These are phyloP conservation scores for Mucor mucedo DNA, from an alignment of 371 early-diverging fungal genomes.

Conservation along the genomic window DNA sequence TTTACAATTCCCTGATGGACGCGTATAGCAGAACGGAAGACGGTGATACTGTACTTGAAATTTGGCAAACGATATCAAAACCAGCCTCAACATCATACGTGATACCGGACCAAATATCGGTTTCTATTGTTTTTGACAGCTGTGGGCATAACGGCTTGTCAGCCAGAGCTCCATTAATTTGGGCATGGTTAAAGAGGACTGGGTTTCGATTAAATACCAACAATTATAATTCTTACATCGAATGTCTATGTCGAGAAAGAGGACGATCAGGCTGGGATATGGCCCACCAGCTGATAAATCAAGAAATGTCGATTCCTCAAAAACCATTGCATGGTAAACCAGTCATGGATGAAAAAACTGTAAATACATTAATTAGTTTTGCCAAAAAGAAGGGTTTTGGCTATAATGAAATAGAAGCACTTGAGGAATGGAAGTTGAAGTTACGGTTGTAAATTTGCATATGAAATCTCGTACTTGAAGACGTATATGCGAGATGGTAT, in stretches of 20 bases:
- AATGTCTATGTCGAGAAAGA: constrained; percentile 44
- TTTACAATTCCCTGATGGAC: constrained; percentile 44
- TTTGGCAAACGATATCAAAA: constrained; percentile 37
- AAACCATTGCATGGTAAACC: constrained; percentile 3
- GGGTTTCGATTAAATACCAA: constrained; percentile 40
- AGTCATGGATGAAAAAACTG: constrained; percentile 41
- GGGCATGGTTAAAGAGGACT: constrained; percentile 30
- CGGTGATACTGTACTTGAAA: constrained; percentile 31
- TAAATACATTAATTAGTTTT: constrained; percentile 50
- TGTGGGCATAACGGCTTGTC: constrained; percentile 39
- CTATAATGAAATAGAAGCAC: constrained; percentile 22
- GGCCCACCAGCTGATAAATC: constrained; percentile 25
- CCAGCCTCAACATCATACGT: background rate
- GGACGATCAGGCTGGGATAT: constrained; percentile 39
- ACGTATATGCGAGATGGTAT: too few species aligned
- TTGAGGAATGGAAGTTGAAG: constrained; percentile 28
- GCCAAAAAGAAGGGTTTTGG: constrained; percentile 39
- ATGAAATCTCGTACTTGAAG: too few species aligned
- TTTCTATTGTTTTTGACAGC: constrained; percentile 38
- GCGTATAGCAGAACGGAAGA: constrained; percentile 39
- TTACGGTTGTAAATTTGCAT: background rate
- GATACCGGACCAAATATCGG: constrained; percentile 23
- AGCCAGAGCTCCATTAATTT: constrained; percentile 34
- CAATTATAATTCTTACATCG: constrained; percentile 52
- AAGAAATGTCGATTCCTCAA: constrained; percentile 35